These are phyloP conservation scores for Diaporthe batatas DNA, from an alignment of 2,329 filamentous ascomycete genomes.

Conservation along the genomic window DNA sequence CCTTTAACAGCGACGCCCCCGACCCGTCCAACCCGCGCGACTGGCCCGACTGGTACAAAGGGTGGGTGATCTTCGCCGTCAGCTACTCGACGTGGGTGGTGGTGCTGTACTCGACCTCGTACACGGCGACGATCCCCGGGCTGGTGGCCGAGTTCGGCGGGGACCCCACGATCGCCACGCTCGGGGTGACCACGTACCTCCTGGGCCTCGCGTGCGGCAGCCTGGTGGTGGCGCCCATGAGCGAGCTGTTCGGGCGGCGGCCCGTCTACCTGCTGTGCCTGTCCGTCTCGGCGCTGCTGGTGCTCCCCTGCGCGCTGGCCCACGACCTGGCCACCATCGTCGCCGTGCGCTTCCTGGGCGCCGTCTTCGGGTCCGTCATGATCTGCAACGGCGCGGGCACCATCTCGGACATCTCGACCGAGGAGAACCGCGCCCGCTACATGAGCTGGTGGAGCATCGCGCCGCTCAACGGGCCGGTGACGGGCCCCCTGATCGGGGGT, in stretches of 20 bases:
- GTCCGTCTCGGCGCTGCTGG: slow-evolving; percentile 72
- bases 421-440: slow-evolving; percentile 83
- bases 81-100: slow-evolving; percentile 59
- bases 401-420: slow-evolving; percentile 84
- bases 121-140: slow-evolving; percentile 76
- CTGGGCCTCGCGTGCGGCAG: slow-evolving; percentile 77
- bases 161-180: slow-evolving; percentile 68
- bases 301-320: slow-evolving; percentile 78
- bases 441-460: slow-evolving; percentile 88
- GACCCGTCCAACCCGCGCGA: slow-evolving; percentile 75
- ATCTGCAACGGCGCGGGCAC: slow-evolving; percentile 87
- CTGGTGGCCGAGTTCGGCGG: slow-evolving; percentile 75
- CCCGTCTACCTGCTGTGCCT: slow-evolving; percentile 76
- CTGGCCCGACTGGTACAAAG: slow-evolving; percentile 69
- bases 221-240: slow-evolving; percentile 79
- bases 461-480: slow-evolving; percentile 80
- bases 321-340: slow-evolving; percentile 74
- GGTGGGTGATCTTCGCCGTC: slow-evolving; percentile 56
- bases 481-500: slow-evolving; percentile 78
- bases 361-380: slow-evolving; percentile 72
- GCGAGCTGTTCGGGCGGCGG: slow-evolving; percentile 74
- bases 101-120: slow-evolving; percentile 80
- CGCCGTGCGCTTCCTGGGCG: slow-evolving; percentile 76
- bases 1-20: slow-evolving; percentile 66
- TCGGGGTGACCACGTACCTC: slow-evolving; percentile 82